These are phyloP conservation scores for Gossypium rotundifolium DNA, from an alignment of 345 rosid genomes.

Conservation along the genomic window DNA sequence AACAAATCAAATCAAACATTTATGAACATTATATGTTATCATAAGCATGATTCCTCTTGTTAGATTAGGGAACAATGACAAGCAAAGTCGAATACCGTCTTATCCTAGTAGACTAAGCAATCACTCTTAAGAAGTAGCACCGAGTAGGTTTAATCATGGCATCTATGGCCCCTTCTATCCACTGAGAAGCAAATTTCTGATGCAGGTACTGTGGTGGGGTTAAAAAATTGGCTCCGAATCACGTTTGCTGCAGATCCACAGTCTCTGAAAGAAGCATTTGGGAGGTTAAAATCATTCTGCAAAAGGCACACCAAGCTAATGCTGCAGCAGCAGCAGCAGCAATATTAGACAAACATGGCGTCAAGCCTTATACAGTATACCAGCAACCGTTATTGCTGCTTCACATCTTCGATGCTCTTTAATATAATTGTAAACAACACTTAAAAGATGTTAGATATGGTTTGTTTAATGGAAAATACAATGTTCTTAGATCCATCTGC, in stretches of 20 bases:
- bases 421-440: not conserved
- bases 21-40: not conserved
- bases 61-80: not conserved
- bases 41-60: not conserved
- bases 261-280: constrained; percentile 61
- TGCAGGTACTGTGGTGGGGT: constrained; percentile 83
- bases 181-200: not conserved
- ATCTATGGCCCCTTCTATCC: not conserved
- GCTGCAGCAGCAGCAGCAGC: constrained; percentile 8
- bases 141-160: not conserved
- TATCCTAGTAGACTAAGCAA: not conserved
- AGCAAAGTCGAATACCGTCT: not conserved
- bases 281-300: constrained; percentile 63
- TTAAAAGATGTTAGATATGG: not conserved
- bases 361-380: not conserved
- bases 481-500: not conserved
- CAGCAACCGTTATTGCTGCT: not conserved
- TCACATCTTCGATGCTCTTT: not conserved
- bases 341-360: not conserved
- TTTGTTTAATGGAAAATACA: not conserved
- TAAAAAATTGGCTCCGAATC: constrained; percentile 70
- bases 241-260: constrained; percentile 76
- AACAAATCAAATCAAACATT: not conserved
- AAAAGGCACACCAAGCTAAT: constrained; percentile 45
- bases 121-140: too few relatives aligned